These are phyloP conservation scores for Bathelium albidoporum DNA, from an alignment of 495 filamentous ascomycete species.

Conservation along the genomic window DNA sequence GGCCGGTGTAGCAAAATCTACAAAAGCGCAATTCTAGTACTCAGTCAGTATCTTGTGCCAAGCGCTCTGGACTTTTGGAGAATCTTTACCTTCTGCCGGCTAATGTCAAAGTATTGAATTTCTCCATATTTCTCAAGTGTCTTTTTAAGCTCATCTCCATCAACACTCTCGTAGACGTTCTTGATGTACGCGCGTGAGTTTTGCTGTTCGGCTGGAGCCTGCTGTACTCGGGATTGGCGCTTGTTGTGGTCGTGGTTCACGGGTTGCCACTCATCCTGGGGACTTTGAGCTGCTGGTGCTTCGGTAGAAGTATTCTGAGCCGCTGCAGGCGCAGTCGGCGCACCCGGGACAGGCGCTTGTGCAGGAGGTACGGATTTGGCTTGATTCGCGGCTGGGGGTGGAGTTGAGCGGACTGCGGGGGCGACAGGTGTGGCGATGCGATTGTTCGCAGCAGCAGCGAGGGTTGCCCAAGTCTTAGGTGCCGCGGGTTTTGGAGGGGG, in stretches of 20 bases:
- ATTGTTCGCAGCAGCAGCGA: constrained; percentile 46
- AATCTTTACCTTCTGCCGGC: constrained; percentile 75
- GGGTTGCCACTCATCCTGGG: constrained; percentile 66
- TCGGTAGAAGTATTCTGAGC: too few species aligned
- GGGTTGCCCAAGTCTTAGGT: constrained; percentile 50
- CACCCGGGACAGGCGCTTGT: constrained; percentile 17
- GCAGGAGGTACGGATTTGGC: constrained; percentile 14
- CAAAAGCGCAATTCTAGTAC: constrained; percentile 86
- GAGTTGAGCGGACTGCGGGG: constrained; percentile 24
- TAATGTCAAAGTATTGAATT: constrained; percentile 80
- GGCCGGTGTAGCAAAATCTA: constrained; percentile 73
- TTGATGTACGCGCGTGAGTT: constrained; percentile 78
- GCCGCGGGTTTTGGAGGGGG: constrained; percentile 28
- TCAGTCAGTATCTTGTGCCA: constrained; percentile 1
- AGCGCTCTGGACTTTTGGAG: constrained; percentile 6
- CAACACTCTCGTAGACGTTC: constrained; percentile 80
- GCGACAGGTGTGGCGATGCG: constrained; percentile 31
- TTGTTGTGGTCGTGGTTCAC: constrained; percentile 69
- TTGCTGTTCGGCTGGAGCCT: constrained; percentile 28
- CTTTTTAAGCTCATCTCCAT: constrained; percentile 53
- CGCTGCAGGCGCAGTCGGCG: constrained; percentile 11
- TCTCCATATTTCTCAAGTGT: constrained; percentile 64
- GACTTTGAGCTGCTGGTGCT: constrained; percentile 28
- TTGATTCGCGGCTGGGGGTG: constrained; percentile 20
- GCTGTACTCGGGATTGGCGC: constrained; percentile 55